A percentile compares a stretch with the other conserved stretches of the same genome.
These are phyloP conservation scores for Parathielavia appendiculata DNA, from an alignment of 495 filamentous ascomycete genomes.

Conservation along the genomic window DNA sequence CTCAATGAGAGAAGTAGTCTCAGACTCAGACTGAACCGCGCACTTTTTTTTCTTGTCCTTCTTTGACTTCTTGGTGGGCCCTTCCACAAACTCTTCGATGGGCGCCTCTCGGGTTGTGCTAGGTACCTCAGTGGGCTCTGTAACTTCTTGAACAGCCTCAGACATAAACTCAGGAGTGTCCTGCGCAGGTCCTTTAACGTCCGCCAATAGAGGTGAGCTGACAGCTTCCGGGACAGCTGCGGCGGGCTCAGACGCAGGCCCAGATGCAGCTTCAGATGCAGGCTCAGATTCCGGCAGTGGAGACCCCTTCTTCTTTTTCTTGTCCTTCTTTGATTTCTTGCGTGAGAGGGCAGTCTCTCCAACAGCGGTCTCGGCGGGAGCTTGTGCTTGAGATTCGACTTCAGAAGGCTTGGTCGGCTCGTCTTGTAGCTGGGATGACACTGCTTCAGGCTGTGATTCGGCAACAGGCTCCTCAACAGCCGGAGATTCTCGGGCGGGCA, in stretches of 20 bases:
- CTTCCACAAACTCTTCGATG: constrained; percentile 9
- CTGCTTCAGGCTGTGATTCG: background rate
- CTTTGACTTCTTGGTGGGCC: constrained; percentile 22
- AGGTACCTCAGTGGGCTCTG: background rate
- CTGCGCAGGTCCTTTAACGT: background rate
- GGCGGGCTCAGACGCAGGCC: constrained; percentile 4
- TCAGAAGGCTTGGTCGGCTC: background rate
- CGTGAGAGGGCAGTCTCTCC: background rate
- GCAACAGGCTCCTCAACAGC: constrained; percentile 5
- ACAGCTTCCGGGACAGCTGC: background rate
- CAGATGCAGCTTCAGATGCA: constrained; percentile 13
- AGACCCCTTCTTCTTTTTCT: constrained; percentile 24
- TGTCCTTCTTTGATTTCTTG: constrained; percentile 18
- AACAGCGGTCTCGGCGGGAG: background rate
- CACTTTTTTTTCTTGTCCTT: constrained; percentile 36
- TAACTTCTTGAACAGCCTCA: constrained; percentile 5
- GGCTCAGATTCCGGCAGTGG: constrained; percentile 11
- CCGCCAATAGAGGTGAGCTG: background rate
- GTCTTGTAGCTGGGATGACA: background rate
- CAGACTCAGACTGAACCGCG: constrained; percentile 17
- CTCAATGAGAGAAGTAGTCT: constrained; percentile 16
- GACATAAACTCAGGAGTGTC: background rate
- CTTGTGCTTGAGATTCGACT: background rate
- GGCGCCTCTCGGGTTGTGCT: background rate
- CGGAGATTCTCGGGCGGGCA: background rate